Evolutionary conservation across 2,329 filamentous ascomycete genomes (phyloP), one percentile per base, ranked within the genome.

Genomic region (Penicillium sp.): DNA sequence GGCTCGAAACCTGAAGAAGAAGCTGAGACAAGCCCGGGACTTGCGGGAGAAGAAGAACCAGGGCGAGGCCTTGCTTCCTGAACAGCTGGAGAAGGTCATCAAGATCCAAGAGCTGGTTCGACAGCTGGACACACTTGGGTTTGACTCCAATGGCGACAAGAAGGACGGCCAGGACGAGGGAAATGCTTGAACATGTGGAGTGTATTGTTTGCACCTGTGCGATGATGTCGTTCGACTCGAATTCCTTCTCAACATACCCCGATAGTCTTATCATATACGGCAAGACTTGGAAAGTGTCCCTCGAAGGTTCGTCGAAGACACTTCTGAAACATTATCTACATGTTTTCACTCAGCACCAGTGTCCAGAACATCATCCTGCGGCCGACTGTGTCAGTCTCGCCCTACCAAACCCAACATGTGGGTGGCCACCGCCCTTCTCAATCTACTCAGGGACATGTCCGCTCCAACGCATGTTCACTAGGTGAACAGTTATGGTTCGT

Each of bases 31-130:
- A 65, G 91, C 93, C 3, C 85, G 83, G 54, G 93, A 97, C 2
- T 75, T 98, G 38, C 85, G 88, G 62, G 84, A 83, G 57, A 96
- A 95, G 76, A 94, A 94, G 67, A 87, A 94, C 16, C 83, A 81
- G 40, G 93, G 93, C 14, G 85, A 87, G 61, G 76, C 80, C 4
- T 70, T 98, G 45, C 74, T 97, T 17, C 91, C 90, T 0, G 93
- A 98, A 70, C 93, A 98, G 70, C 84, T 97, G 50, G 89, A 91
- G 55, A 98, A 98, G 72, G 87, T 98, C 39, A 94, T 95, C 64
- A 94, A 93, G 68, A 95, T 98, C 63, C 88, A 87, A 48, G 93
- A 98, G 71, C 77, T 98, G 35, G 83, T 96, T 42, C 80, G 89
- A 9, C 90, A 97, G 63, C 71, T 98, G 40, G 87, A 94, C 56